Evolutionary conservation across 176 grass and related monocot genomes (phyloP), one percentile per base, ranked within the genome.

Genomic region (Metroxylon sagu): DNA sequence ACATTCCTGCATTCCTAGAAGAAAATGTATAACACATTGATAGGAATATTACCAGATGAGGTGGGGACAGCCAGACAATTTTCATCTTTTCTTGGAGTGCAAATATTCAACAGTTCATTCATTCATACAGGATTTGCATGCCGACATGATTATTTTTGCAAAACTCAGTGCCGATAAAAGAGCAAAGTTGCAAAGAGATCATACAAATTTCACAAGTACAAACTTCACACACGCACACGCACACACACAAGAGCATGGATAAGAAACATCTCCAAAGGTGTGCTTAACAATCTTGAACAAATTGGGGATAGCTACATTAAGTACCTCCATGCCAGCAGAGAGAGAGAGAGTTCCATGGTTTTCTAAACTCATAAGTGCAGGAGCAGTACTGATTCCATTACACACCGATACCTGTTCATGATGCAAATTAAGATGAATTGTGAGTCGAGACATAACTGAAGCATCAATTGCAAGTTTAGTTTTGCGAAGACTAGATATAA

Each of bases 321-420:
- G 52, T 64, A 97, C 93, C 93, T 98, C 84, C 81, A 85, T 79
- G 56, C 93, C 93, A 80, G 93, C 87, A 83, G 79, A 88, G 56
- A 92, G 87, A 78, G 92, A 98, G 65, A 98, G 84, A 65, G 77
- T 98, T 15, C 87, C 93, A 61, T 84, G 87, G 76, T 87, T 87
- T 85, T 92, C 87, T 74, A 98, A 92, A 77, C 93, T 98, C 87
- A 92, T 80, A 50, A 98, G 81, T 51, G 93, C 93, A 76, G 88
- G 84, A 4, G 93, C 74, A 54, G 93, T 92, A 65, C 92, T 88
- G 50, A 82, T 61, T 77, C 93, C 93, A 51, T 70, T 81, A 52
- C 93, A 81, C 27, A 84, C 82, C 26, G 87, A 98, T 79, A 98
- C 64, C 93, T 98, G 62, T 67, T 77, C 7, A 83, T 76, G 50